Evolutionary conservation across 1,139 yeast species (phyloP).

Genomic region (Sugiyamaella novakii): DNA sequence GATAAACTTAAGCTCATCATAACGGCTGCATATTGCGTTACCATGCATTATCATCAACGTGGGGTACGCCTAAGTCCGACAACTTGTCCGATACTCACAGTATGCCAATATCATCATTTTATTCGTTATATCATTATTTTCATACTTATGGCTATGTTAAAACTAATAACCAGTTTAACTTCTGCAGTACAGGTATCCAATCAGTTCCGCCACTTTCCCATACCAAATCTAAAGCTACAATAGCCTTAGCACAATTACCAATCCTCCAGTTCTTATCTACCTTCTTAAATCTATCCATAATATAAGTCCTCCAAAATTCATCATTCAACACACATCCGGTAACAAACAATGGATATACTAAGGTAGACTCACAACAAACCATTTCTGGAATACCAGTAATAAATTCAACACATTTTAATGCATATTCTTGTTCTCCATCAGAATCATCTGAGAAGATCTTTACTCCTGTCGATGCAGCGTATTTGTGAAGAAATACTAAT

Average conservation of each 20-base stretch:
- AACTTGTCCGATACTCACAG: too few relatives aligned
- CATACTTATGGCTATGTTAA: slow-evolving; percentile 11
- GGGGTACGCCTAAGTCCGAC: too few relatives aligned
- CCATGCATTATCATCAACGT: too few relatives aligned
- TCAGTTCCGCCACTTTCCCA: slow-evolving; percentile 14
- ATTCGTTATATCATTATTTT: slow-evolving; percentile 10
- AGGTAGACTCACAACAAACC: slow-evolving; percentile 20
- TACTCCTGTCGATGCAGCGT: neutral
- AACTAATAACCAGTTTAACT: slow-evolving; percentile 16
- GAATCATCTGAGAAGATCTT: slow-evolving; percentile 1
- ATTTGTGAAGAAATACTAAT: slow-evolving; percentile 11
- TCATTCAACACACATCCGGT: slow-evolving; percentile 19
- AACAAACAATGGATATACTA: slow-evolving; percentile 20
- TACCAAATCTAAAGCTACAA: slow-evolving; percentile 12
- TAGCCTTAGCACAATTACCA: slow-evolving; percentile 21
- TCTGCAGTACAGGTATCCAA: slow-evolving; percentile 17
- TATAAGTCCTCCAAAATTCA: slow-evolving; percentile 5
- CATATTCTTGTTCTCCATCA: neutral
- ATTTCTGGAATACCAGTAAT: slow-evolving; percentile 14
- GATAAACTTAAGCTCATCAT: too few relatives aligned
- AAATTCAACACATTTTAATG: slow-evolving; percentile 5
- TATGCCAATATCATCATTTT: slow-evolving; percentile 2
- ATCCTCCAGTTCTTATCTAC: slow-evolving; percentile 19
- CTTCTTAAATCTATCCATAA: slow-evolving; percentile 12
- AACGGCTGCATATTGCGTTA: too few relatives aligned